Evolutionary conservation across 495 filamentous ascomycete genomes (phyloP).

Genomic region (Tricharina praecox): DNA sequence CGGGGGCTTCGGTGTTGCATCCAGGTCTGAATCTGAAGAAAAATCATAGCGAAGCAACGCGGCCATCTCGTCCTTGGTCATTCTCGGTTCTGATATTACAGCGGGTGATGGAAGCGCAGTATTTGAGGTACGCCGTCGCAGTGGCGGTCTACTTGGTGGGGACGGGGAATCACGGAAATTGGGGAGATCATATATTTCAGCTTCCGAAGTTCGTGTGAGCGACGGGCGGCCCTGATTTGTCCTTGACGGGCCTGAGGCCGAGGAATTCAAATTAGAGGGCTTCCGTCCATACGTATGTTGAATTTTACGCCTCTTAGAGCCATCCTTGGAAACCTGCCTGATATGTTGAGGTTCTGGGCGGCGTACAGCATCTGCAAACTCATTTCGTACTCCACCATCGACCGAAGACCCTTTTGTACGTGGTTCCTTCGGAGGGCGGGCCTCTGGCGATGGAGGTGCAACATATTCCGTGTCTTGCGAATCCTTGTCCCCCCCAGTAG

Average conservation of each 20-base stretch:
- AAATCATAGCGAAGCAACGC: constrained; percentile 16
- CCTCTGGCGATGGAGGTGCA: constrained; percentile 16
- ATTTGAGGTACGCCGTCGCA: background rate
- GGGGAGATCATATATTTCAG: too few species aligned
- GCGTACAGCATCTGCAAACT: constrained; percentile 6
- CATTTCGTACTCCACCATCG: background rate
- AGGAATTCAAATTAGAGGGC: too few species aligned
- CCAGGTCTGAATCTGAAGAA: constrained; percentile 11
- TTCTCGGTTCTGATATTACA: too few species aligned
- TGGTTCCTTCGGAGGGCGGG: background rate
- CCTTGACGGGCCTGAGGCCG: too few species aligned
- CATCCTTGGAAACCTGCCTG: constrained; percentile 9
- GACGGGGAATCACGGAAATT: too few species aligned
- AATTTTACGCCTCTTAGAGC: constrained; percentile 30
- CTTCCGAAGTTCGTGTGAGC: too few species aligned
- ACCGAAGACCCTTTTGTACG: background rate
- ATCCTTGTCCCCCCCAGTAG: constrained; percentile 14
- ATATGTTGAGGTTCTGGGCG: constrained; percentile 1
- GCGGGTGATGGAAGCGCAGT: background rate
- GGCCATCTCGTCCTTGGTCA: constrained; percentile 9
- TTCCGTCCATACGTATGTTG: constrained; percentile 17
- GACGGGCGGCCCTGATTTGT: too few species aligned
- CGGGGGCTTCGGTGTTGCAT: background rate
- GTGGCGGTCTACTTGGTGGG: background rate
- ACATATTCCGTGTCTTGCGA: constrained; percentile 32